Base-by-base conservation (phyloP, 140 eudicot species). In the Oenanthe javanica region DNA sequence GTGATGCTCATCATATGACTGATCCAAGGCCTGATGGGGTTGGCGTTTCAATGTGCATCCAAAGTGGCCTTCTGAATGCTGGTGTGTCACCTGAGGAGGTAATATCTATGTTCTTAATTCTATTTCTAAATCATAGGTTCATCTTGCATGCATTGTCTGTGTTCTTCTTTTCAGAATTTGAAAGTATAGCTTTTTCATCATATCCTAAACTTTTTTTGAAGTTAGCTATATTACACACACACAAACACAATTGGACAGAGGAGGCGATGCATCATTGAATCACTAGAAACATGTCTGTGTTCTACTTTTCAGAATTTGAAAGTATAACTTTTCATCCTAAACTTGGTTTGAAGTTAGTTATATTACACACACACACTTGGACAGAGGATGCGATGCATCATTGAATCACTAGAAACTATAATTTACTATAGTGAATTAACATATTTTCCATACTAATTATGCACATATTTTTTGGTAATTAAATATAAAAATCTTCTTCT, bases 11-110 rank as follows among this genome's bases (percentile, higher is more conserved):
- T 89, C 98, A 94, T 80, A 94, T 94, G 89, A 88, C 91, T 4
- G 95, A 88, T 77, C 95, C 95, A 23, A 87, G 92, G 47, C 81
- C 92, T 14, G 95, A 90, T 82, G 98, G 98, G 23, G 95, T 92
- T 57, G 97, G 97, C 81, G 98, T 94, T 76, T 89, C 97, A 77
- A 82, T 96, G 36, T 92, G 97, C 76, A 94, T 94, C 75, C 87
- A 78, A 52, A 86, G 84, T 77, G 79, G 90, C 82, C 83, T 94
- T 46, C 82, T 72, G 73, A 94, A 94, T 89, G 98, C 92, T 77
- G 97, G 98, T 63, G 96, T 94, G 71, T 90, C 96, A 3, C 89
- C 91, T 14, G 97, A 92, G 77, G 98, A 94, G 97, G 98, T 94
- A 81, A 11, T 18, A 4, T 42, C 51, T 3, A 4, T 42, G 48